Percentiles rank a stretch among this genome's conserved stretches.
These are phyloP conservation scores for Penicillium waksmanii DNA, from an alignment of 495 filamentous ascomycete species.

Conservation along the genomic window DNA sequence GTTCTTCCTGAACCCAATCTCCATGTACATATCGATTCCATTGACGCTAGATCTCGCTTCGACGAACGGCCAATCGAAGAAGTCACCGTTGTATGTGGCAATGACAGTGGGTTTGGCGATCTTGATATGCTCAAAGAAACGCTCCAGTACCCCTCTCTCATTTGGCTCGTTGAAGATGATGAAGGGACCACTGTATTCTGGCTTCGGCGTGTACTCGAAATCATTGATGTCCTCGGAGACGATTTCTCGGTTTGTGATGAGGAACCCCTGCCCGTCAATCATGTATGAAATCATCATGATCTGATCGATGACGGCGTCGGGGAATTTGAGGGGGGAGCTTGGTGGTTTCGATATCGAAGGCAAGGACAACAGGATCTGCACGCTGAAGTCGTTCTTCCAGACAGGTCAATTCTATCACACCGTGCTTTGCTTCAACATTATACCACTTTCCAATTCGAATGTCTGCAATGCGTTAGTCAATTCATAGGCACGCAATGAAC, in stretches of 20 bases:
- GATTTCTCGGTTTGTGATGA: constrained; percentile 98
- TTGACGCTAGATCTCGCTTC: constrained; percentile 88
- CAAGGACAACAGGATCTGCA: constrained; percentile 94
- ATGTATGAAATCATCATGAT: constrained; percentile 99
- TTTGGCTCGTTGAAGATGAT: constrained; percentile 98
- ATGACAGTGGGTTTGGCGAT: constrained; percentile 94
- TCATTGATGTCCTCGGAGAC: constrained; percentile 97
- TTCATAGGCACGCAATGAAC: not conserved
- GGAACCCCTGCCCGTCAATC: constrained; percentile 98
- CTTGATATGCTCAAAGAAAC: constrained; percentile 96
- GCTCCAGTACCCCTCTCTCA: constrained; percentile 82
- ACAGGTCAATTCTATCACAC: constrained; percentile 75
- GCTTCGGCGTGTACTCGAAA: constrained; percentile 97
- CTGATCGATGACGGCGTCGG: constrained; percentile 93
- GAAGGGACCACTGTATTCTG: constrained; percentile 92
- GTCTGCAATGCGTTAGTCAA: constrained; percentile 53
- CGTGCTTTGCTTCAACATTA: constrained; percentile 91
- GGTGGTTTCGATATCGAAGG: constrained; percentile 97
- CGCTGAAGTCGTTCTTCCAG: constrained; percentile 86
- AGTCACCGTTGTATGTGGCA: constrained; percentile 99
- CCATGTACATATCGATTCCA: constrained; percentile 99
- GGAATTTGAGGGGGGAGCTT: constrained; percentile 98
- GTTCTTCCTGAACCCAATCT: constrained; percentile 95
- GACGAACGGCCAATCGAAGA: constrained; percentile 99
- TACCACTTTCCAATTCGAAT: constrained; percentile 98